These are phyloP conservation scores for Rhizoclosmatium globosum DNA, from an alignment of 192 early-diverging fungal genomes.

Conservation along the genomic window DNA sequence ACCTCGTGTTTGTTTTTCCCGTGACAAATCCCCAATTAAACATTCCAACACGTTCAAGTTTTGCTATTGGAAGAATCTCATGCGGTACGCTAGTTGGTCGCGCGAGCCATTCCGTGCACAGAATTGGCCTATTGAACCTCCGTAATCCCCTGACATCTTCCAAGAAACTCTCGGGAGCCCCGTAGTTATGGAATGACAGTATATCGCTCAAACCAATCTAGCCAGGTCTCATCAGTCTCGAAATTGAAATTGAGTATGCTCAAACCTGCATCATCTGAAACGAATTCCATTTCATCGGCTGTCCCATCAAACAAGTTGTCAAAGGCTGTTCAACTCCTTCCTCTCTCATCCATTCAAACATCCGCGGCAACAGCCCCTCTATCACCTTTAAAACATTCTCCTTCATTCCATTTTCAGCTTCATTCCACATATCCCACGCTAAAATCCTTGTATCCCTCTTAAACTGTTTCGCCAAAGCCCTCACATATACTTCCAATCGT, in stretches of 20 bases:
- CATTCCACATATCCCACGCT: slow-evolving; percentile 21
- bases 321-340: not conserved
- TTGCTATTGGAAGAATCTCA: slow-evolving; percentile 10
- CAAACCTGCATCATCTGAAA: not conserved
- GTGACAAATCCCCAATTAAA: slow-evolving; percentile 23
- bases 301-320: not conserved
- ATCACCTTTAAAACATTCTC: not conserved
- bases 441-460: not conserved
- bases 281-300: not conserved
- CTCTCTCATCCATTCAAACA: slow-evolving; percentile 1
- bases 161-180: not conserved
- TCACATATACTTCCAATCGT: slow-evolving; percentile 1
- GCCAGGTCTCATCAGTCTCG: not conserved
- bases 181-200: slow-evolving; percentile 13
- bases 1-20: slow-evolving; percentile 1
- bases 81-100: not conserved
- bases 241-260: slow-evolving; percentile 3
- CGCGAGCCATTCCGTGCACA: slow-evolving; percentile 25
- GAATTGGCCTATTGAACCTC: not conserved
- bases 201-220: slow-evolving; percentile 6
- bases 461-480: not conserved
- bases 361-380: not conserved
- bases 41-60: slow-evolving; percentile 16
- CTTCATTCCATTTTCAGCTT: not conserved
- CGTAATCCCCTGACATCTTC: not conserved